phyloP scores from a whole-genome alignment of 495 filamentous ascomycete species.

The Diplogelasinospora grovesii region DNA sequence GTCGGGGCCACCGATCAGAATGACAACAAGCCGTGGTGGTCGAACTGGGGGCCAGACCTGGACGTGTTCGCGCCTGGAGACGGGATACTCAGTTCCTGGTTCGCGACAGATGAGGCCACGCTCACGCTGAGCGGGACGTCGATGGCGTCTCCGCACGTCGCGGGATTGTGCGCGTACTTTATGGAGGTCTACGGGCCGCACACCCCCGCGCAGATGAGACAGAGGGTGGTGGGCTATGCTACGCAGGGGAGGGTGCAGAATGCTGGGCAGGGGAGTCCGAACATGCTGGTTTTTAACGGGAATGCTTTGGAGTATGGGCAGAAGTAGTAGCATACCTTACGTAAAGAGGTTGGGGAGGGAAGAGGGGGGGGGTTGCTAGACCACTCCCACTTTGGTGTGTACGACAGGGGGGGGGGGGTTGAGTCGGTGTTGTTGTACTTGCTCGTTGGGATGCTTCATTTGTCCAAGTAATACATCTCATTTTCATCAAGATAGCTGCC shows the following conservation, averaged over 20 bases:
- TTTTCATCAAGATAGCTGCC: too few relatives aligned
- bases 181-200: slow-evolving; percentile 21
- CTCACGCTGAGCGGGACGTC: slow-evolving; percentile 53
- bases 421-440: too few relatives aligned
- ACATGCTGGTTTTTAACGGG: slow-evolving; percentile 16
- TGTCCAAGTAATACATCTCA: too few relatives aligned
- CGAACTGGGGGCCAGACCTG: slow-evolving; percentile 51
- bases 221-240: slow-evolving; percentile 33
- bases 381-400: too few relatives aligned
- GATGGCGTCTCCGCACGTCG: slow-evolving; percentile 55
- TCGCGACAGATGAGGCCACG: neutral
- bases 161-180: slow-evolving; percentile 51
- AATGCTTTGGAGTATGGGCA: neutral
- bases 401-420: too few relatives aligned
- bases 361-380: too few relatives aligned
- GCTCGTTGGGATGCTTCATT: too few relatives aligned
- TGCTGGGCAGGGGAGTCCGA: slow-evolving; percentile 11
- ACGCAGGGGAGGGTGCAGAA: slow-evolving; percentile 20
- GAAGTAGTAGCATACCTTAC: too few relatives aligned
- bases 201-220: slow-evolving; percentile 4
- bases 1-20: slow-evolving; percentile 44
- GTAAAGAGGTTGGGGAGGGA: too few relatives aligned
- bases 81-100: slow-evolving; percentile 22
- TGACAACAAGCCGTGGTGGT: slow-evolving; percentile 43
- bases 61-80: slow-evolving; percentile 53